Conservation (phyloP, 2,329 filamentous ascomycete genomes). For the Zymoseptoria pseudotritici region DNA sequence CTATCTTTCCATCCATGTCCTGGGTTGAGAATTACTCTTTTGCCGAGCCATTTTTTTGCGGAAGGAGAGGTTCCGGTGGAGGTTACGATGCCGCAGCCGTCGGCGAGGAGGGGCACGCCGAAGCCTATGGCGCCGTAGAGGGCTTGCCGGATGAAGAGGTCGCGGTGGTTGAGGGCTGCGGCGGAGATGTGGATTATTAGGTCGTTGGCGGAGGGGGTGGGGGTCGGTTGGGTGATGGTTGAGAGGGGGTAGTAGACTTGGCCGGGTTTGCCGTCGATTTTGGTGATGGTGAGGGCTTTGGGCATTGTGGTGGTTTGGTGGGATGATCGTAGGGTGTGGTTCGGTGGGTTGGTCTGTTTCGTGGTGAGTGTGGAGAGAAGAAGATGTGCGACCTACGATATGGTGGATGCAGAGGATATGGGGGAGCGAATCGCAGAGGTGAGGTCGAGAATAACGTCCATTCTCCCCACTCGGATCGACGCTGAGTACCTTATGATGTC, state of each 20-base stretch:
- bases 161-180: conserved; percentile 86
- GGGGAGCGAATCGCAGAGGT: not conserved
- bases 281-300: conserved; percentile 55
- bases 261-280: conserved; percentile 75
- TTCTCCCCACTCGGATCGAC: not conserved
- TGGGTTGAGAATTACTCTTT: conserved; percentile 72
- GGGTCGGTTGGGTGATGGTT: conserved; percentile 54
- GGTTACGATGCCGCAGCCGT: conserved; percentile 71
- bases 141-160: conserved; percentile 87
- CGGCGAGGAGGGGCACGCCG: conserved; percentile 68
- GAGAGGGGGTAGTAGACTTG: conserved; percentile 71
- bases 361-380: not conserved
- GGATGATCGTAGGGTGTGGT: not conserved
- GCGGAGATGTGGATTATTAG: conserved; percentile 70
- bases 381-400: not conserved
- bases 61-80: conserved; percentile 50
- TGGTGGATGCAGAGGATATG: not conserved
- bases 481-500: not conserved
- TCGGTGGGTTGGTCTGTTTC: not conserved
- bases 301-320: conserved; percentile 33
- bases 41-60: conserved; percentile 50
- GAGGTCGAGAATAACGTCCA: not conserved
- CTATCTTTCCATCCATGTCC: conserved; percentile 67
- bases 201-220: conserved; percentile 51
- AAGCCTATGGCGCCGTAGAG: conserved; percentile 84